Evolutionary conservation across 805 yeast species (phyloP).

Genomic region (Brettanomyces anomalus): DNA sequence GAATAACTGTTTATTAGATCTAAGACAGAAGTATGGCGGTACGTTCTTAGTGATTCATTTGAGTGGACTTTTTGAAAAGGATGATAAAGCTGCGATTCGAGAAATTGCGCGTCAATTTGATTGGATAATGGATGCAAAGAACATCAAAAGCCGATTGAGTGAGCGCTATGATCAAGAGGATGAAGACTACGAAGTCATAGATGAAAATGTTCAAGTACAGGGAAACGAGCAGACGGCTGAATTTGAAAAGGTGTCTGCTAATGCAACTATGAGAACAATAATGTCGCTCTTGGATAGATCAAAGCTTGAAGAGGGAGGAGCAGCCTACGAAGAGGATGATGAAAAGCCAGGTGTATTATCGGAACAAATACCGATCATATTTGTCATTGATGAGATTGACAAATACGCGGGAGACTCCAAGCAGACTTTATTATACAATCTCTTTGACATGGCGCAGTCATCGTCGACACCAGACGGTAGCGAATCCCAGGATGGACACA

Average conservation of each 20-base stretch:
- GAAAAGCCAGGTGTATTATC: conserved; percentile 4
- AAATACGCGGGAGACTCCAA: conserved; percentile 59
- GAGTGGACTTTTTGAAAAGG: conserved; percentile 63
- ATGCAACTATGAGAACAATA: conserved; percentile 53
- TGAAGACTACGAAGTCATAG: conserved; percentile 14
- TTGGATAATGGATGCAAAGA: conserved; percentile 15
- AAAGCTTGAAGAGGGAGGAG: conserved; percentile 9
- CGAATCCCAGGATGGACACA: background rate
- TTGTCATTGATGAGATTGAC: conserved; percentile 82
- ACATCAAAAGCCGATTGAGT: background rate
- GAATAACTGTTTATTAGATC: conserved; percentile 41
- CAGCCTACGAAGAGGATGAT: conserved; percentile 12
- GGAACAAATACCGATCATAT: conserved; percentile 44
- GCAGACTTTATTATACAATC: conserved; percentile 79
- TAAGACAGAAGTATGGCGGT: conserved; percentile 33
- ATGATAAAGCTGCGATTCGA: conserved; percentile 71
- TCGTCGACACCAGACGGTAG: conserved; percentile 8
- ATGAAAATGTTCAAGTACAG: conserved; percentile 45
- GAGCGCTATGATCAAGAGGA: conserved; percentile 9
- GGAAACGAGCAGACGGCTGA: conserved; percentile 48
- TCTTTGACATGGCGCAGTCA: conserved; percentile 77
- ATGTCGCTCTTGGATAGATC: conserved; percentile 41
- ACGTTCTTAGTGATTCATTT: conserved; percentile 56
- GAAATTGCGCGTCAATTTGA: conserved; percentile 84
- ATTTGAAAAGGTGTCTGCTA: conserved; percentile 44